Evolutionary conservation across 768 basidiomycete genomes (phyloP), one percentile per base, ranked within the genome.

Genomic region (Pseudohyphozyma bogoriensis): DNA sequence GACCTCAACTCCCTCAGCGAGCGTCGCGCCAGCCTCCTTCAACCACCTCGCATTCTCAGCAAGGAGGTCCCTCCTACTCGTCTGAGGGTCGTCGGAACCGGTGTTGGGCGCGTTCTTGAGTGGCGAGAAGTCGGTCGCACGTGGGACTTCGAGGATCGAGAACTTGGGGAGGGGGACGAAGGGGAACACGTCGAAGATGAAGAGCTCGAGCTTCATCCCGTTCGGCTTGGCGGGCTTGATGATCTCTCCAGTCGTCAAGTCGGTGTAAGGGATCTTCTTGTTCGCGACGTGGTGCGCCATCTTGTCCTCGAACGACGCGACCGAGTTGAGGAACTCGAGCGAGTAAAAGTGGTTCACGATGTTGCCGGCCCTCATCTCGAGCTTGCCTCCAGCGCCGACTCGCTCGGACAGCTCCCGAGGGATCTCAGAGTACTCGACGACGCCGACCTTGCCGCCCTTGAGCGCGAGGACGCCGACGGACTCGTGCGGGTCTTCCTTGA

Each of bases 331-430:
- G 78, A 87, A 97, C 29, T 78, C 73, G 35, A 86, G 85, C 42
- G 91, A 91, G 77, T 95, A 99, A 76, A 96, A 95, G 75, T 99
- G 95, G 75, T 97, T 97, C 70, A 81, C 95, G 72, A 99, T 97
- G 76, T 99, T 99, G 37, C 82, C 95, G 9, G 93, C 93, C 60
- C 91, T 82, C 83, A 91, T 97, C 28, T 82, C 76, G 55, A 99
- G 81, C 58, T 90, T 85, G 56, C 84, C 87, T 18, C 44, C 47
- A 63, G 86, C 81, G 47, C 84, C 84, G 62, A 80, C 78, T 28
- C 63, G 58, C 72, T 88, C 87, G 4, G 92, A 83, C 73, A 93
- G 89, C 67, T 87, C 89, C 66, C 81, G 78, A 11, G 87, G 82
- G 70, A 99, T 89, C 73, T 99, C 95, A 7, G 90, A 93, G 78